Conservation (phyloP, 2,329 filamentous ascomycete genomes). For the Diaporthe aspalathi region DNA sequence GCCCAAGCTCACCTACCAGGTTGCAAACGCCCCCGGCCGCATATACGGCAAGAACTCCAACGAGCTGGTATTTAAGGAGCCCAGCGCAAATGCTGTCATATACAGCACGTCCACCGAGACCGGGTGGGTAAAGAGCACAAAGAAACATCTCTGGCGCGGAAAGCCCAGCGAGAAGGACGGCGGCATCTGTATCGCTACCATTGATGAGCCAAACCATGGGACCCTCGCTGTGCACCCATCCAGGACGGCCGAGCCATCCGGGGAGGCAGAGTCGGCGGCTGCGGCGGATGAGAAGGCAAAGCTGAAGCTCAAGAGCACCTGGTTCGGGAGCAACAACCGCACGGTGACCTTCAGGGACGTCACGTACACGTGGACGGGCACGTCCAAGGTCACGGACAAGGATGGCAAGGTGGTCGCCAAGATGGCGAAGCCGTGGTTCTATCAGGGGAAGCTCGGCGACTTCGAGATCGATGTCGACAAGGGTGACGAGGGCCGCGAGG, state of each 20-base stretch:
- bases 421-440: slow-evolving; percentile 35
- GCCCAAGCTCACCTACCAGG: slow-evolving; percentile 31
- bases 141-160: slow-evolving; percentile 38
- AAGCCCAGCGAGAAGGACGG: slow-evolving; percentile 34
- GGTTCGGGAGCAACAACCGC: slow-evolving; percentile 34
- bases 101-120: slow-evolving; percentile 37
- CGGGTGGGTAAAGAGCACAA: slow-evolving; percentile 26
- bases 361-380: slow-evolving; percentile 38
- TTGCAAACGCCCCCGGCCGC: slow-evolving; percentile 35
- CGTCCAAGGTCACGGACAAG: slow-evolving; percentile 31
- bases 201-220: slow-evolving; percentile 32
- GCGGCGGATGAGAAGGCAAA: slow-evolving; percentile 8
- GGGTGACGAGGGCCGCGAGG: slow-evolving; percentile 31
- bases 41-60: slow-evolving; percentile 39
- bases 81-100: slow-evolving; percentile 32
- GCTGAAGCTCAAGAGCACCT: slow-evolving; percentile 36
- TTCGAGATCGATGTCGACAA: slow-evolving; percentile 34
- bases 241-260: neutral
- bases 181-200: slow-evolving; percentile 37
- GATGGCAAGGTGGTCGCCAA: slow-evolving; percentile 30
- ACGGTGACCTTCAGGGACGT: slow-evolving; percentile 32
- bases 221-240: slow-evolving; percentile 37
- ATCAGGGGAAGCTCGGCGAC: slow-evolving; percentile 37
- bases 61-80: slow-evolving; percentile 39
- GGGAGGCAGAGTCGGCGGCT: slow-evolving; percentile 1